A percentile compares a stretch with the other conserved stretches of the same genome.
phyloP scores from a whole-genome alignment of 2,329 filamentous ascomycete species.

The Monosporascus sp. region DNA sequence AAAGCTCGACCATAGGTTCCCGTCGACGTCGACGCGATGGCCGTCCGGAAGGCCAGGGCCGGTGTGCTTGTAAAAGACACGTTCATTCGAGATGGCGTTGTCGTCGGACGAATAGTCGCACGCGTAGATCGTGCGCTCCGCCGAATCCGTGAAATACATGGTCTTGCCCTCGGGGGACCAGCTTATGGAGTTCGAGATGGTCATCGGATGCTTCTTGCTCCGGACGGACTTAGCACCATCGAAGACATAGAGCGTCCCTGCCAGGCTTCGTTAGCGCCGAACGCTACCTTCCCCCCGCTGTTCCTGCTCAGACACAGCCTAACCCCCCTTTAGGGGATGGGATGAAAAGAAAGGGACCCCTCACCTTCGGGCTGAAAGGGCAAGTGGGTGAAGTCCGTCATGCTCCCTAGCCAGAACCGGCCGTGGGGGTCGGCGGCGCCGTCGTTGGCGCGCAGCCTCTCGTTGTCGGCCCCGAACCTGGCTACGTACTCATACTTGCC shows the following conservation, averaged over 20 bases:
- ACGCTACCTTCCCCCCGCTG: too few relatives aligned
- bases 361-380: slow-evolving; percentile 55
- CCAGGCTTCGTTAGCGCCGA: slow-evolving; percentile 1
- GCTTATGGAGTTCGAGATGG: slow-evolving; percentile 78
- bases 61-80: slow-evolving; percentile 67
- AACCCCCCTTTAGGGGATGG: too few relatives aligned
- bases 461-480: slow-evolving; percentile 38
- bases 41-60: slow-evolving; percentile 71
- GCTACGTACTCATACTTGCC: slow-evolving; percentile 49
- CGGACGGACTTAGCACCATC: slow-evolving; percentile 54
- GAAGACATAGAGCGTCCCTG: slow-evolving; percentile 70
- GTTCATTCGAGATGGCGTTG: slow-evolving; percentile 61
- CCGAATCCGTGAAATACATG: slow-evolving; percentile 81
- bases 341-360: not conserved
- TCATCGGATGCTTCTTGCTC: slow-evolving; percentile 54
- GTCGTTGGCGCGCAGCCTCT: slow-evolving; percentile 68
- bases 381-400: slow-evolving; percentile 66
- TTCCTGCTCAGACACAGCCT: too few relatives aligned
- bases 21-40: slow-evolving; percentile 75
- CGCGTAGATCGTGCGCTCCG: slow-evolving; percentile 62
- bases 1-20: slow-evolving; percentile 85
- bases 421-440: slow-evolving; percentile 75
- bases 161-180: slow-evolving; percentile 70
- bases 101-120: slow-evolving; percentile 67
- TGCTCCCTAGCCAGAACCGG: slow-evolving; percentile 78